These are phyloP conservation scores for Platanus orientalis DNA, from an alignment of 164 flowering plant species.

Conservation along the genomic window DNA sequence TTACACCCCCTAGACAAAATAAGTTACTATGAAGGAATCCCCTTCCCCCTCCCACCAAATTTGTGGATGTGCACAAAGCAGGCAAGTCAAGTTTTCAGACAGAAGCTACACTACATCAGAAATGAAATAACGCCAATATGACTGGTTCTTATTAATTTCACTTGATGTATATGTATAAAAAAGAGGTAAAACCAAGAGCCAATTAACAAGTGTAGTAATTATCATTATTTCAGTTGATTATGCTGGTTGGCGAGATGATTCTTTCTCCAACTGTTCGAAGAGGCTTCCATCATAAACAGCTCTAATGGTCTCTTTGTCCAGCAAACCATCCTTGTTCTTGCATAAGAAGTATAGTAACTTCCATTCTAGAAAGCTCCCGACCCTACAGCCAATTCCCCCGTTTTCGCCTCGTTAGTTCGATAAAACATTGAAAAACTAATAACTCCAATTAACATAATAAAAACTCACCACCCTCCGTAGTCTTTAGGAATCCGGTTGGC, in stretches of 20 bases:
- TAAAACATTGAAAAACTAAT: no score
- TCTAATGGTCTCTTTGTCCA: slow-evolving; percentile 52
- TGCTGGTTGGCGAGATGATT: slow-evolving; percentile 26
- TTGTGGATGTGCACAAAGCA: no score
- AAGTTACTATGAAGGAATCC: no score
- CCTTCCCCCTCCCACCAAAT: no score
- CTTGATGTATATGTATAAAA: not conserved
- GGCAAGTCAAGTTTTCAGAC: no score
- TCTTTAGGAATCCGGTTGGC: slow-evolving; percentile 53
- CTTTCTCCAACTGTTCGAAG: slow-evolving; percentile 51
- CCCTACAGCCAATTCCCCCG: slow-evolving; percentile 28
- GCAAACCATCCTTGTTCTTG: slow-evolving; percentile 61
- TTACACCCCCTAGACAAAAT: no score
- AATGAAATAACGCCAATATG: not conserved
- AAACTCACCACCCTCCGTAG: slow-evolving; percentile 49
- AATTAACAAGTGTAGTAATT: not conserved
- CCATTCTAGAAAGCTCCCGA: slow-evolving; percentile 53
- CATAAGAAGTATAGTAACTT: slow-evolving; percentile 40
- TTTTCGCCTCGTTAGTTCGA: not conserved
- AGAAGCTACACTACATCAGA: no score
- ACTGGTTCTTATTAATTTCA: not conserved
- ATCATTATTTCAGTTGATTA: not conserved
- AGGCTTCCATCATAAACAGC: slow-evolving; percentile 71
- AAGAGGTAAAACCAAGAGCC: not conserved
- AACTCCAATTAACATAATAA: not conserved